phyloP scores from a whole-genome alignment of 192 early-diverging fungal species.

The Anaeromyces robustus region DNA sequence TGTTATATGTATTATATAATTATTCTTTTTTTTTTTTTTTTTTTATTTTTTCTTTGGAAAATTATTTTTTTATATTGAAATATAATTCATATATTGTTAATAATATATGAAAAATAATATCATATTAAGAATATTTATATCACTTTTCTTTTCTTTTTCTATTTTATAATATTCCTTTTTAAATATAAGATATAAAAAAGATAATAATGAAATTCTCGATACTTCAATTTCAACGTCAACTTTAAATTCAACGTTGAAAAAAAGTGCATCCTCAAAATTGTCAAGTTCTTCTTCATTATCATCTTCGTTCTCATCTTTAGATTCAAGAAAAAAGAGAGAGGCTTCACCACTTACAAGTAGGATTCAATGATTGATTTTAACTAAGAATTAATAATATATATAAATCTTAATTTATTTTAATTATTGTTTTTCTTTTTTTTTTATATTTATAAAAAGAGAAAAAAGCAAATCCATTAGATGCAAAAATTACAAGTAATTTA shows the following conservation, averaged over 20 bases:
- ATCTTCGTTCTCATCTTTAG: neutral
- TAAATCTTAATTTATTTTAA: too few species aligned
- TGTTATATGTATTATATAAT: too few species aligned
- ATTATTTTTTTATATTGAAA: too few species aligned
- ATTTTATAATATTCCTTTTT: too few species aligned
- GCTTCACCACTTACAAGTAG: neutral
- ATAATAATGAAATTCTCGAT: neutral
- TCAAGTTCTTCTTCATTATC: neutral
- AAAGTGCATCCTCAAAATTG: neutral
- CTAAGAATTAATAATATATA: too few species aligned
- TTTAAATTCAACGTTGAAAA: neutral
- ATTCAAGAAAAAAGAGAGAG: neutral
- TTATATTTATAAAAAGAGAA: neutral
- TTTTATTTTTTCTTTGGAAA: too few species aligned
- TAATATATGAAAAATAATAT: too few species aligned
- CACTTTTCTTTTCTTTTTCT: too few species aligned
- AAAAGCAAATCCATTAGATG: neutral
- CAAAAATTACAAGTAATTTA: neutral
- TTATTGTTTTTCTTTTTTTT: too few species aligned
- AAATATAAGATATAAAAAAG: neutral
- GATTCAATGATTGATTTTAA: neutral
- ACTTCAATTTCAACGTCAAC: neutral
- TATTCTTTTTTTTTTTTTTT: too few species aligned
- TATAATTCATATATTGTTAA: too few species aligned
- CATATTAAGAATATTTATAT: too few species aligned